Conservation (phyloP, 139 green algal species). For the Dunaliella primolecta region DNA sequence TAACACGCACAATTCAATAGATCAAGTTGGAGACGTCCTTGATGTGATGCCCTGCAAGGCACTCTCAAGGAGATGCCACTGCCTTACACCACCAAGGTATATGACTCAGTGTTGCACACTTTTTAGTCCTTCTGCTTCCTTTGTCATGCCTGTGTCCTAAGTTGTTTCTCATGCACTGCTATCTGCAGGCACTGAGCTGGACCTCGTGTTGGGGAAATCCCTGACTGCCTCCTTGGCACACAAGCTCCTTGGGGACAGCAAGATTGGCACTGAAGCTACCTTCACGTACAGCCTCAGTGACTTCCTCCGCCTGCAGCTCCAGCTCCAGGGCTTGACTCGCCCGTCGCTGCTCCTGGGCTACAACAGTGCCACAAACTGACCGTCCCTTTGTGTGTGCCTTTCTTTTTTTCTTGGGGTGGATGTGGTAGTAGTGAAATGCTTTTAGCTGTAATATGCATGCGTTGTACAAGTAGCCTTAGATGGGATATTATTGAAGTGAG, state of each 20-base stretch:
- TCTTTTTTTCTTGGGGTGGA: not conserved
- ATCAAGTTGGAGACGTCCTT: too few relatives aligned
- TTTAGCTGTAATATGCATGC: constrained; percentile 2
- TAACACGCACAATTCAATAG: too few relatives aligned
- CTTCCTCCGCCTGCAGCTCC: constrained; percentile 81
- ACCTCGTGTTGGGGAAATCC: constrained; percentile 74
- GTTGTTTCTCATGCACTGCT: constrained; percentile 10
- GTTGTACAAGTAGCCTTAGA: too few relatives aligned
- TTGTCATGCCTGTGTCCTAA: too few relatives aligned
- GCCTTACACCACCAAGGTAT: too few relatives aligned
- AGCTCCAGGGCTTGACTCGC: constrained; percentile 59
- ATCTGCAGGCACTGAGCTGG: constrained; percentile 76
- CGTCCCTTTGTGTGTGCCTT: constrained; percentile 18
- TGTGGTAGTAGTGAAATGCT: not conserved
- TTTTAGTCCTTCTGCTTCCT: too few relatives aligned
- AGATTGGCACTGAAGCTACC: constrained; percentile 70
- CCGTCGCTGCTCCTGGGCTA: constrained; percentile 84
- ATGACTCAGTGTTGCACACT: too few relatives aligned
- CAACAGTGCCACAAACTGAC: constrained; percentile 32
- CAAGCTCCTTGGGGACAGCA: constrained; percentile 63
- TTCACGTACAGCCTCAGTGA: constrained; percentile 80
- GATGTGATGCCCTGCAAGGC: too few relatives aligned
- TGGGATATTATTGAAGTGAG: too few relatives aligned
- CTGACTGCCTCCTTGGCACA: constrained; percentile 74
- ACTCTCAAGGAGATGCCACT: too few relatives aligned